A percentile compares a stretch with the other conserved stretches of the same genome.
These are phyloP conservation scores for Aspergillus aculeatus DNA, from an alignment of 2,329 filamentous ascomycete genomes.

Conservation along the genomic window DNA sequence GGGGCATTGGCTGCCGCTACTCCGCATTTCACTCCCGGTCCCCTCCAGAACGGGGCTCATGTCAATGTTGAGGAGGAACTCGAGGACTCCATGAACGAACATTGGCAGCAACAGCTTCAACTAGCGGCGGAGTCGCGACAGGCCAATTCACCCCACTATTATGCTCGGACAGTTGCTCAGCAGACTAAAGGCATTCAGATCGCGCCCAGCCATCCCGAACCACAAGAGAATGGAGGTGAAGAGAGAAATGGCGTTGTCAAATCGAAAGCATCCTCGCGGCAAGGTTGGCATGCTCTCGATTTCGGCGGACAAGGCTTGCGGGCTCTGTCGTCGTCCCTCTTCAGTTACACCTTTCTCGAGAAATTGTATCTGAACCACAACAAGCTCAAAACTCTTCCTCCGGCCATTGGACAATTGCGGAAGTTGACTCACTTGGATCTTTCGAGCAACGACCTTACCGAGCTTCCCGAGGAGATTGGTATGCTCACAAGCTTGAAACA, in stretches of 20 bases:
- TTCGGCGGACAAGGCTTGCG: constrained; percentile 94
- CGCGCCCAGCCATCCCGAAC: constrained; percentile 49
- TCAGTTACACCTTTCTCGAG: constrained; percentile 83
- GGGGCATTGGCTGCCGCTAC: constrained; percentile 47
- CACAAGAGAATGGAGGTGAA: constrained; percentile 51
- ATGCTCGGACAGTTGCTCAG: constrained; percentile 52
- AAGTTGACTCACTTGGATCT: constrained; percentile 80
- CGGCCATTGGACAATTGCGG: constrained; percentile 77
- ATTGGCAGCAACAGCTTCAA: constrained; percentile 87
- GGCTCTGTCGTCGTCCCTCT: constrained; percentile 74
- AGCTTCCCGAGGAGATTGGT: constrained; percentile 84
- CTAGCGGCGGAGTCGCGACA: constrained; percentile 71
- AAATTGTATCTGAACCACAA: constrained; percentile 94
- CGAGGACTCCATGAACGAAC: constrained; percentile 61
- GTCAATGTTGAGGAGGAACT: constrained; percentile 55
- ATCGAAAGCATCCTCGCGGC: constrained; percentile 56
- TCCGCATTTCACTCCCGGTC: constrained; percentile 59
- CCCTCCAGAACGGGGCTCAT: constrained; percentile 61
- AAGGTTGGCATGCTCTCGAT: constrained; percentile 91
- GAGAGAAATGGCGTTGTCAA: constrained; percentile 65
- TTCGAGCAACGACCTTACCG: constrained; percentile 80
- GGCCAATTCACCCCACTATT: constrained; percentile 70
- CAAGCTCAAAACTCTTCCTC: constrained; percentile 76
- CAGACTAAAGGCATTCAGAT: constrained; percentile 48
- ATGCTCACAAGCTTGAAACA: constrained; percentile 94